These are phyloP conservation scores for Curvularia eragrostidis DNA, from an alignment of 2,329 filamentous ascomycete species.

Conservation along the genomic window DNA sequence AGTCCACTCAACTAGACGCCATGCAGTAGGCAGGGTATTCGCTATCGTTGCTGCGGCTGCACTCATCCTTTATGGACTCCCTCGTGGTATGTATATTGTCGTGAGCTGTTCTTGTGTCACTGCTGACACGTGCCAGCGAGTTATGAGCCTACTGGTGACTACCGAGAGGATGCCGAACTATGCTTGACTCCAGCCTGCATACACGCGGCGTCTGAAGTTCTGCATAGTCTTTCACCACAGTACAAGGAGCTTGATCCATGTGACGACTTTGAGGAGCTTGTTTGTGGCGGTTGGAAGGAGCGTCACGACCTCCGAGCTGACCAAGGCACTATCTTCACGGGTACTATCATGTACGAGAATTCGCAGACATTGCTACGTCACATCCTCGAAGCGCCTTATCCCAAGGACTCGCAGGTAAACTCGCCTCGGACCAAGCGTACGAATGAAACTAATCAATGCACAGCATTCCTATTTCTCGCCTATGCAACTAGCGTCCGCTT, in stretches of 20 bases:
- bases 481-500: slow-evolving; percentile 33
- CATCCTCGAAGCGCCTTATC: slow-evolving; percentile 67
- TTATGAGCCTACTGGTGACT: slow-evolving; percentile 11
- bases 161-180: slow-evolving; percentile 23
- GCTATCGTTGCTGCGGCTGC: slow-evolving; percentile 26
- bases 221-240: slow-evolving; percentile 67
- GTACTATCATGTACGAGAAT: slow-evolving; percentile 67
- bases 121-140: slow-evolving; percentile 11
- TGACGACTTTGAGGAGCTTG: slow-evolving; percentile 70
- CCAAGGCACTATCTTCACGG: slow-evolving; percentile 66
- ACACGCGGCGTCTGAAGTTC: slow-evolving; percentile 67
- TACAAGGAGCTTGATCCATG: slow-evolving; percentile 71
- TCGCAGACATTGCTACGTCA: slow-evolving; percentile 66
- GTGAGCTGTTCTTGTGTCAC: background rate
- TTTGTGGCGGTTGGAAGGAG: slow-evolving; percentile 71
- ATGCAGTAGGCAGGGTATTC: slow-evolving; percentile 25
- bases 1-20: slow-evolving; percentile 23
- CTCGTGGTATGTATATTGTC: slow-evolving; percentile 12
- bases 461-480: slow-evolving; percentile 61
- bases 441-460: slow-evolving; percentile 1
- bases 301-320: slow-evolving; percentile 70
- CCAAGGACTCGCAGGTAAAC: slow-evolving; percentile 32
- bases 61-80: slow-evolving; percentile 30
- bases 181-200: slow-evolving; percentile 68
- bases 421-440: background rate